Base-by-base conservation (phyloP, 805 yeast genomes). In the Scheffersomyces ergatensis region DNA sequence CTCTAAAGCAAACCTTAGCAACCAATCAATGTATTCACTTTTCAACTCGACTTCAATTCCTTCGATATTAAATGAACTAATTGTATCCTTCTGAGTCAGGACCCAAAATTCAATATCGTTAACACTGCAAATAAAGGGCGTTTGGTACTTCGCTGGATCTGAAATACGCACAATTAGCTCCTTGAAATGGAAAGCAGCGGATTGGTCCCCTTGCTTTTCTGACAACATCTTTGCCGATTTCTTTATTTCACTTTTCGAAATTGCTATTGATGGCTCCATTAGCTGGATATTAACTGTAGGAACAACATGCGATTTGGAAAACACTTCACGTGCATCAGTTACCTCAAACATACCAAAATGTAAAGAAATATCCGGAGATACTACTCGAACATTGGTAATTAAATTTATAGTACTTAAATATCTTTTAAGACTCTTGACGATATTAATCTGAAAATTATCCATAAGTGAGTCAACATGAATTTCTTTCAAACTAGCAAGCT, bases 381-480 rank as follows among this genome's bases (percentile, higher is more conserved):
- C 71, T 6, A 83, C 41, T 24, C 83, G 63, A 9, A 76, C 12
- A 43, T 74, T 80, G 19, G 55, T 52, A 5, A 72, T 29, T 12
- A 5, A 4, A n/a, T n/a, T 14, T 14, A 14, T 29, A 14, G 32
- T 5, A 14, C 18, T 29, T 29, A 29, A 14, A 15, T 29, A 29
- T 6, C 37, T 38, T 19, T 67, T 61, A 19, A 86, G 57, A 7
- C 65, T 61, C 25, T 61, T 58, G 11, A 86, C 68, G 2, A 84
- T 76, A 8, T 78, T 77, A 14, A 77, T 57, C 44, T 90, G 95
- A 13, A 89, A 60, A 14, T 58, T 57, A 57, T 90, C 97, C 50
- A 89, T 63, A 4, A 80, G 66, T 11, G 71, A 66, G 8, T 71
- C 72, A 25, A 80, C 54, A 2, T 74, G 64, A 13, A 65, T 63